Conservation (phyloP, 1,139 yeast genomes). For the Sugiyamaella japonica region DNA sequence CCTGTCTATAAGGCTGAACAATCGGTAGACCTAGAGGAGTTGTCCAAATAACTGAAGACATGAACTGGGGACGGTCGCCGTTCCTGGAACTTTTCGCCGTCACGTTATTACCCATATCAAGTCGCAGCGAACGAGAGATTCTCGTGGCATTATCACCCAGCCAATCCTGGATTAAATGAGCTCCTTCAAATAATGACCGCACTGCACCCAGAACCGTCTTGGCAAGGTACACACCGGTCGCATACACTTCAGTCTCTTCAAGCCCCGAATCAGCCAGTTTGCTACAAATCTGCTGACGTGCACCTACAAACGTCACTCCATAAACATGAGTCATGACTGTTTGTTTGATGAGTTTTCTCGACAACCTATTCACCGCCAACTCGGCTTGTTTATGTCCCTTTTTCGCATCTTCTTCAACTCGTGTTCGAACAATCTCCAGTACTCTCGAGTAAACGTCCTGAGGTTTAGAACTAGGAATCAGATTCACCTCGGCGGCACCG, state of each 20-base stretch:
- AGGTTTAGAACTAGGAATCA: conserved; percentile 79
- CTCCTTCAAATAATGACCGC: conserved; percentile 84
- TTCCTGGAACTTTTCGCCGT: conserved; percentile 20
- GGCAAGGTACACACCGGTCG: conserved; percentile 67
- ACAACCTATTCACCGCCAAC: conserved; percentile 59
- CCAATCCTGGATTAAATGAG: conserved; percentile 97
- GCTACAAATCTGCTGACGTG: conserved; percentile 71
- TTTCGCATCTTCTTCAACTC: conserved; percentile 60
- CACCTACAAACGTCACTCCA: conserved; percentile 96
- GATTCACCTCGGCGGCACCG: conserved; percentile 91
- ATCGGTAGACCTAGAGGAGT: conserved; percentile 76
- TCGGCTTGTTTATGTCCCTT: conserved; percentile 55
- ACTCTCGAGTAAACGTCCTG: conserved; percentile 90
- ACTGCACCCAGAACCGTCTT: conserved; percentile 78
- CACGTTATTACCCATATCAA: conserved; percentile 49
- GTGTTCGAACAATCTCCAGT: conserved; percentile 61
- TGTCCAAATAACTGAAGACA: conserved; percentile 96
- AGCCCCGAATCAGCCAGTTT: conserved; percentile 44
- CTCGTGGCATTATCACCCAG: conserved; percentile 80
- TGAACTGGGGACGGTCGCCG: conserved; percentile 42
- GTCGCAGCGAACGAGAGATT: conserved; percentile 73
- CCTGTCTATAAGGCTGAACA: conserved; percentile 96
- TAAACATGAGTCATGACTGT: conserved; percentile 98
- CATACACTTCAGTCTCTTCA: conserved; percentile 41
- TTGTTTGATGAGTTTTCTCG: conserved; percentile 90